These are phyloP conservation scores for Fragaria iinumae DNA, from an alignment of 306 rosid genomes.

Conservation along the genomic window DNA sequence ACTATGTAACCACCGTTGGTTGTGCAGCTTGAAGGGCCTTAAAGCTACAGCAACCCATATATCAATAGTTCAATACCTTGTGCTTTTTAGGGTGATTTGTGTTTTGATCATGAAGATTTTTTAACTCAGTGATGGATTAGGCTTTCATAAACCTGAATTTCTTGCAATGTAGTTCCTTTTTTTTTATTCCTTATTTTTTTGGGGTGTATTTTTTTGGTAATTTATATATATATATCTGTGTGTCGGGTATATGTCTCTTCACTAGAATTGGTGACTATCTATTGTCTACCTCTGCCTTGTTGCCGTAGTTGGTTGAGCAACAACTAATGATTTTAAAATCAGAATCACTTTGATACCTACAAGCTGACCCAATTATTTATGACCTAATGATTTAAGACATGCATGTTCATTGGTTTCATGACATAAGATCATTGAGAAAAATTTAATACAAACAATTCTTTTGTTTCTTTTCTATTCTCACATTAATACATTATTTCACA, in stretches of 20 bases:
- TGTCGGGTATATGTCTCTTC: neutral
- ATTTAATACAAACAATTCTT: neutral
- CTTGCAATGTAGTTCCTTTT: neutral
- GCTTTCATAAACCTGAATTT: neutral
- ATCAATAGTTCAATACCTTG: neutral
- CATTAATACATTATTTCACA: neutral
- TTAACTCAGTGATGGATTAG: neutral
- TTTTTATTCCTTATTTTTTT: neutral
- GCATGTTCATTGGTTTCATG: constrained; percentile 5
- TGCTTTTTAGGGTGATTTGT: neutral
- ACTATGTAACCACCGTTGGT: neutral
- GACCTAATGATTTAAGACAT: neutral
- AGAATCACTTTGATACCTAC: constrained; percentile 7
- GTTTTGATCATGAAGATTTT: neutral
- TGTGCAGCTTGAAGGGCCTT: neutral
- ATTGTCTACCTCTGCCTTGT: neutral
- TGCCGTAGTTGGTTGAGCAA: constrained; percentile 13
- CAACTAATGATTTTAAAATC: neutral
- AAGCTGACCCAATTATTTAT: constrained; percentile 9
- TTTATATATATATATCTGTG: neutral
- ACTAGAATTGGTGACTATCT: neutral
- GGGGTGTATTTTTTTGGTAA: neutral
- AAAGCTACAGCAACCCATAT: neutral
- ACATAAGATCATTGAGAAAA: neutral
- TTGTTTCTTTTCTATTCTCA: neutral